These are phyloP conservation scores for Leccinum broughii DNA, from an alignment of 768 basidiomycete species.

Conservation along the genomic window DNA sequence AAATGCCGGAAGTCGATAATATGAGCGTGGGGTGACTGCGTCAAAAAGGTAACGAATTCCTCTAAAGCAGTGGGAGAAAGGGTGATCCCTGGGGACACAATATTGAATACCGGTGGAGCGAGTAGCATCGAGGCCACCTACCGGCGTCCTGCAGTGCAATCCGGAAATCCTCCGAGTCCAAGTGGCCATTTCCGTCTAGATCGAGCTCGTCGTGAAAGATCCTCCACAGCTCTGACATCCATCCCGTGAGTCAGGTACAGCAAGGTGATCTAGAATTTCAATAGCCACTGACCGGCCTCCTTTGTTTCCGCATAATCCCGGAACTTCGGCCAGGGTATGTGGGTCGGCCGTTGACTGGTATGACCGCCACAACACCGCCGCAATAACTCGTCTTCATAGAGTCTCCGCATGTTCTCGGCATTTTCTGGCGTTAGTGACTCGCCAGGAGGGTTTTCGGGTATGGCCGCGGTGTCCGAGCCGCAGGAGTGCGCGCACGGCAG, in stretches of 20 bases:
- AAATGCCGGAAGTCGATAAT: slow-evolving; percentile 82
- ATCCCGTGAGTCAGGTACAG: slow-evolving; percentile 17
- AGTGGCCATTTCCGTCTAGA: slow-evolving; percentile 80
- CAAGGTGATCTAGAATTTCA: slow-evolving; percentile 13
- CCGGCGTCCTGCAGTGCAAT: slow-evolving; percentile 73
- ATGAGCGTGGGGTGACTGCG: slow-evolving; percentile 68
- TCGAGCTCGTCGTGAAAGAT: slow-evolving; percentile 92
- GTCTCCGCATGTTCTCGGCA: slow-evolving; percentile 61
- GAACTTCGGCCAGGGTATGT: slow-evolving; percentile 72
- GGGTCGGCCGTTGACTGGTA: slow-evolving; percentile 40
- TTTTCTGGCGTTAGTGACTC: slow-evolving; percentile 46
- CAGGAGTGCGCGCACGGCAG: slow-evolving; percentile 41
- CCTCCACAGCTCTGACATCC: slow-evolving; percentile 75
- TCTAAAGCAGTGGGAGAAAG: slow-evolving; percentile 67
- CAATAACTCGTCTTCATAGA: slow-evolving; percentile 80
- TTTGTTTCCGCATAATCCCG: slow-evolving; percentile 75
- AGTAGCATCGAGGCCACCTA: slow-evolving; percentile 34
- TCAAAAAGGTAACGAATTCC: slow-evolving; percentile 81
- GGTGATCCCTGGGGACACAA: slow-evolving; percentile 56
- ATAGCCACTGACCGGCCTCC: slow-evolving; percentile 64
- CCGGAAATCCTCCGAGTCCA: slow-evolving; percentile 66
- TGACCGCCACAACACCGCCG: slow-evolving; percentile 47
- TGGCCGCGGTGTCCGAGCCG: slow-evolving; percentile 26
- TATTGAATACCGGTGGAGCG: slow-evolving; percentile 20
- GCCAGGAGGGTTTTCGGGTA: slow-evolving; percentile 14